Percentiles rank a stretch among this genome's conserved stretches.
Evolutionary conservation across 2,329 filamentous ascomycete species (phyloP).

Genomic region (Pseudopithomyces chartarum): DNA sequence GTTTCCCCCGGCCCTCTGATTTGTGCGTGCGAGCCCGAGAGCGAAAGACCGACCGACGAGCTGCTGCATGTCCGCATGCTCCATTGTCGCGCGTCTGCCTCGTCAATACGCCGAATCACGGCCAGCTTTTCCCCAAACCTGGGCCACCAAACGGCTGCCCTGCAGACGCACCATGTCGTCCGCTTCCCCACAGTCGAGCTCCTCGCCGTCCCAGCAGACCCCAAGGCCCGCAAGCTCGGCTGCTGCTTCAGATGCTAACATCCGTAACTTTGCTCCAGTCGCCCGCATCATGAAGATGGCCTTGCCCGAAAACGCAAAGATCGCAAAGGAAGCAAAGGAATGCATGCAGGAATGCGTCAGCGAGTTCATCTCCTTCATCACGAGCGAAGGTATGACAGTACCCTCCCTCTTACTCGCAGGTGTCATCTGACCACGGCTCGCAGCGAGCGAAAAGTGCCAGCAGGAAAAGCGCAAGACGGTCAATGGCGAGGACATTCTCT

Average conservation of each 20-base stretch:
- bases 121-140: slow-evolving; percentile 17
- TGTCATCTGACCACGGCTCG: slow-evolving; percentile 18
- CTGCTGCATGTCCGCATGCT: slow-evolving; percentile 52
- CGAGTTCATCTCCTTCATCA: slow-evolving; percentile 99
- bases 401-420: background rate
- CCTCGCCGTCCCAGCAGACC: slow-evolving; percentile 37
- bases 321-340: slow-evolving; percentile 98
- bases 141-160: slow-evolving; percentile 44
- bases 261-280: slow-evolving; percentile 92
- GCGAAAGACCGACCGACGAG: slow-evolving; percentile 50
- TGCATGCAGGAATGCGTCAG: slow-evolving; percentile 99
- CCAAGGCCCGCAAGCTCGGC: slow-evolving; percentile 34
- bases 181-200: slow-evolving; percentile 46
- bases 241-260: slow-evolving; percentile 80
- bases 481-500: slow-evolving; percentile 97
- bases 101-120: slow-evolving; percentile 55
- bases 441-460: slow-evolving; percentile 98
- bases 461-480: slow-evolving; percentile 99
- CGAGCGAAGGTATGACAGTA: slow-evolving; percentile 82
- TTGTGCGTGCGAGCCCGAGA: slow-evolving; percentile 39
- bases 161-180: slow-evolving; percentile 53
- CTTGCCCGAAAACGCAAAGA: slow-evolving; percentile 97
- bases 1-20: slow-evolving; percentile 40
- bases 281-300: slow-evolving; percentile 99
- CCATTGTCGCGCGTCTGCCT: slow-evolving; percentile 54